phyloP scores from a whole-genome alignment of 1,284 basidiomycete genomes.

The Veloboletus limbatus region DNA sequence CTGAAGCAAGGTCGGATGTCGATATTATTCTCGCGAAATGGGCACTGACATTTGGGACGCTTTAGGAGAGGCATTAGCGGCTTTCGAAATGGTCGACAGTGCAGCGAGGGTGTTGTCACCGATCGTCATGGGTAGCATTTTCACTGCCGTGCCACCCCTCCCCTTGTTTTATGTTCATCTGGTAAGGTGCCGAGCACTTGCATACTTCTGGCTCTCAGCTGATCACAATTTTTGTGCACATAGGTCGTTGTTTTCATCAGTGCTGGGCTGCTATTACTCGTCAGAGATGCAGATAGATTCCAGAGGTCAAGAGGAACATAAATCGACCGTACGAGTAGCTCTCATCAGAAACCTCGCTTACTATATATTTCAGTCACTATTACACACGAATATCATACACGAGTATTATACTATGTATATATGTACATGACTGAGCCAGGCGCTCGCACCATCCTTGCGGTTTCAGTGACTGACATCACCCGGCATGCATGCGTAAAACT shows the following conservation, averaged over 20 bases:
- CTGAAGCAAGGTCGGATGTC: constrained; percentile 29
- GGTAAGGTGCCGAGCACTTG: constrained; percentile 4
- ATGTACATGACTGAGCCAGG: background rate
- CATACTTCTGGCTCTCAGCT: background rate
- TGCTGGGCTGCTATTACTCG: constrained; percentile 8
- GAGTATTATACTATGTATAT: no score
- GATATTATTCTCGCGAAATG: background rate
- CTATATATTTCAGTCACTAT: background rate
- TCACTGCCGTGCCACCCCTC: constrained; percentile 14
- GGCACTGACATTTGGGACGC: background rate
- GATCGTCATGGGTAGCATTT: constrained; percentile 25
- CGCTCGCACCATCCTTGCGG: no score
- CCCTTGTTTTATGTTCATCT: constrained; percentile 23
- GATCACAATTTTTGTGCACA: background rate
- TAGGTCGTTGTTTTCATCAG: constrained; percentile 9
- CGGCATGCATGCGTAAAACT: no score
- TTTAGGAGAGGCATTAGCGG: constrained; percentile 34
- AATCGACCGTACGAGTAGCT: background rate
- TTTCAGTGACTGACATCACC: no score
- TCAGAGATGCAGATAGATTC: constrained; percentile 15
- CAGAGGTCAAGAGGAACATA: background rate
- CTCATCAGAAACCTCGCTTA: background rate
- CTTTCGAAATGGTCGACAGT: constrained; percentile 32
- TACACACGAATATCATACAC: no score
- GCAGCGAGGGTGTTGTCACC: constrained; percentile 27